Percentiles rank a stretch among this genome's conserved stretches.
Evolutionary conservation across 2,329 filamentous ascomycete genomes (phyloP).

Genomic region (Curvularia verruculosa): DNA sequence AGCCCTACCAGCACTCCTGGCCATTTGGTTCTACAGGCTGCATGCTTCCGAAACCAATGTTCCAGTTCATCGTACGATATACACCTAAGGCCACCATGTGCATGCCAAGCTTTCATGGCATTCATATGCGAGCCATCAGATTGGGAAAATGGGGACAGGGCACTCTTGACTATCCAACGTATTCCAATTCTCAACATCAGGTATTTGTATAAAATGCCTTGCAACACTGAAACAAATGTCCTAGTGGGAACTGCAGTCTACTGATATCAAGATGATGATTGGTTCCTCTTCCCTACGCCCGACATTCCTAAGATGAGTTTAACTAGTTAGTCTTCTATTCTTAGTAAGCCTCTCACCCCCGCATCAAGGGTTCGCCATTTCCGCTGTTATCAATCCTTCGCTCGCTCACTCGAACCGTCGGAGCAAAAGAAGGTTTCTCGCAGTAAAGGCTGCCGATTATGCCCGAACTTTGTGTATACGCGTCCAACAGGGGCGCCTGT

Average conservation of each 20-base stretch:
- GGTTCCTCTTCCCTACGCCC: not conserved
- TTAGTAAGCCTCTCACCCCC: not conserved
- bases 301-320: not conserved
- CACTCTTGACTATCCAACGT: not conserved
- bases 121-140: not conserved
- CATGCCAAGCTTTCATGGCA: conserved; percentile 1
- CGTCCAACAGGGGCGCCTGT: not conserved
- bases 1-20: conserved; percentile 8
- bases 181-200: not conserved
- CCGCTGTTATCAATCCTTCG: not conserved
- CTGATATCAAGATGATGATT: not conserved
- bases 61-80: conserved; percentile 8
- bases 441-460: not conserved
- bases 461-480: not conserved
- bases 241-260: not conserved
- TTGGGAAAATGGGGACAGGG: not conserved
- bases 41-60: not conserved
- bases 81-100: not conserved
- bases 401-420: not conserved
- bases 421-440: not conserved
- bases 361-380: not conserved
- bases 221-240: not conserved
- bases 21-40: not conserved
- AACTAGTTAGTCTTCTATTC: not conserved
- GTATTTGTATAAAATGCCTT: not conserved